Conservation (phyloP, 2,329 filamentous ascomycete genomes). For the Penicillium sp. region DNA sequence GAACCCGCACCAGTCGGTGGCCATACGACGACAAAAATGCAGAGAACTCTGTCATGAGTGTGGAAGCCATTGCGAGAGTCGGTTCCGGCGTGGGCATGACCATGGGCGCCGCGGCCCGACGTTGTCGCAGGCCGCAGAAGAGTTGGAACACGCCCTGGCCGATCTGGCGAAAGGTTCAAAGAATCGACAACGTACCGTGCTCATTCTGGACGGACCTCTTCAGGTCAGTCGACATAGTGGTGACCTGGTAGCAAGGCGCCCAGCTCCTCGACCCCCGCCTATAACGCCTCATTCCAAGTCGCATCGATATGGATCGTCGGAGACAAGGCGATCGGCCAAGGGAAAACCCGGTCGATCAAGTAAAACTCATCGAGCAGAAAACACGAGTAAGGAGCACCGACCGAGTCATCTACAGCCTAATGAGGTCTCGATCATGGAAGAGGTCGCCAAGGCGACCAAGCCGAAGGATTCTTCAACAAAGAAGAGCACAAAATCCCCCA, state of each 20-base stretch:
- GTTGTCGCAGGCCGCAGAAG: constrained; percentile 35
- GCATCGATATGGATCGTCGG: background rate
- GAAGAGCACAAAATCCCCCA: background rate
- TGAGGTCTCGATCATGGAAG: constrained; percentile 1
- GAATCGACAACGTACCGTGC: constrained; percentile 9
- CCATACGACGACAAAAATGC: background rate
- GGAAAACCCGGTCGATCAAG: background rate
- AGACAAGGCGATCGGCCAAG: constrained; percentile 1
- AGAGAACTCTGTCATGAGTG: background rate
- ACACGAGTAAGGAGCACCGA: background rate
- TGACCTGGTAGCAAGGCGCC: constrained; percentile 33
- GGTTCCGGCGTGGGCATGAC: constrained; percentile 5
- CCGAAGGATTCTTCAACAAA: background rate
- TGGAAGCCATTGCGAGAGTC: constrained; percentile 2
- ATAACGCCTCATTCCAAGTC: constrained; percentile 17
- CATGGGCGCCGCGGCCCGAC: constrained; percentile 21
- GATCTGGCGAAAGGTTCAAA: constrained; percentile 1
- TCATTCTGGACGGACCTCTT: constrained; percentile 28
- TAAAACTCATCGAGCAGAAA: background rate
- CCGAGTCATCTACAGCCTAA: background rate
- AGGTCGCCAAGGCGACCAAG: background rate
- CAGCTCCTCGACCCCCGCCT: constrained; percentile 30
- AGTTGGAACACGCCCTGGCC: constrained; percentile 26
- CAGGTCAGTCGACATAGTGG: constrained; percentile 37
- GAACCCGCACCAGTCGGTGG: background rate